Conservation (phyloP, 148 eudicot genomes). For the Cornus florida region DNA sequence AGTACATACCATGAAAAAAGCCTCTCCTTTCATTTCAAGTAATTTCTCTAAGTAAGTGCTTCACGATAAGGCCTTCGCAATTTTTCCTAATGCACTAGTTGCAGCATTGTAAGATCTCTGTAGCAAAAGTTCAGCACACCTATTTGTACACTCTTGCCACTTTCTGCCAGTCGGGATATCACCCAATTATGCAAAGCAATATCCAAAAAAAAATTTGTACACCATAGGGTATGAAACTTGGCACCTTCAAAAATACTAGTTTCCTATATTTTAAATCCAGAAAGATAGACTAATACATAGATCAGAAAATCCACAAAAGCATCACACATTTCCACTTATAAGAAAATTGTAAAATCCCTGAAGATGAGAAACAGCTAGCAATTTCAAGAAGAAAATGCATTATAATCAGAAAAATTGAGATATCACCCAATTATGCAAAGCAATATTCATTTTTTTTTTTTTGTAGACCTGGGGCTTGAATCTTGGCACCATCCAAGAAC, state of each 20-base stretch:
- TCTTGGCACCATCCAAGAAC: no score
- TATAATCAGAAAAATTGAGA: no score
- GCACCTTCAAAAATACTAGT: neutral
- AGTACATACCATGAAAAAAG: slow-evolving; percentile 64
- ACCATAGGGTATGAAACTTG: neutral
- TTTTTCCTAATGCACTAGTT: slow-evolving; percentile 45
- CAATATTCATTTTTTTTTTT: no score
- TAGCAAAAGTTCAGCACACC: slow-evolving; percentile 63
- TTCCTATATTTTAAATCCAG: neutral
- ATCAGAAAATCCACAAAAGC: no score
- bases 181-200: slow-evolving; percentile 10
- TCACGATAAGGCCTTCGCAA: slow-evolving; percentile 53
- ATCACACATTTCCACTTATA: no score
- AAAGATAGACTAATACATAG: no score
- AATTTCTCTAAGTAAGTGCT: slow-evolving; percentile 75
- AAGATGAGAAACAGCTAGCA: no score
- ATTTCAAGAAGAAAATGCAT: no score
- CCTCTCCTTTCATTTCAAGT: slow-evolving; percentile 83
- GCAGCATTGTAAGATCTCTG: slow-evolving; percentile 60
- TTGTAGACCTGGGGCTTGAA: no score
- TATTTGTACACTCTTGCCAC: slow-evolving; percentile 44
- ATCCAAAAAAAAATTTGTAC: neutral
- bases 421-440: no score
- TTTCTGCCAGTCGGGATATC: slow-evolving; percentile 53
- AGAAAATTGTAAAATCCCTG: no score